Conservation (phyloP, 1,284 basidiomycete species). For the Cryptococcus sp. region DNA sequence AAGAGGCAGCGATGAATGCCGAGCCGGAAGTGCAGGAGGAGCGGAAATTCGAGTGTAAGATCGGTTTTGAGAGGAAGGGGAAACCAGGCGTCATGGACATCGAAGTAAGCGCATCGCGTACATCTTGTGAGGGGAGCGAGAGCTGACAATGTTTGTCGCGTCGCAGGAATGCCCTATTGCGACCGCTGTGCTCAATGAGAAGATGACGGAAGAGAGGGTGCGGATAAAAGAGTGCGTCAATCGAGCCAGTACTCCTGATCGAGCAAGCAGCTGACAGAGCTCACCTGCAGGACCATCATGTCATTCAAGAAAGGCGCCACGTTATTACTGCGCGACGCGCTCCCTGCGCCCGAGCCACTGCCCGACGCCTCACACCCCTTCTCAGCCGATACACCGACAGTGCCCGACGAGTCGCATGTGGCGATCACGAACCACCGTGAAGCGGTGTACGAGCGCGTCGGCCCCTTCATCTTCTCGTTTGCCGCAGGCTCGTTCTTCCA, state of each 20-base stretch:
- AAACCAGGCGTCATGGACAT: conserved; percentile 83
- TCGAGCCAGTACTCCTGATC: background rate
- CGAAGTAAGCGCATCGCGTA: conserved; percentile 63
- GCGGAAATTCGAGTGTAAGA: conserved; percentile 44
- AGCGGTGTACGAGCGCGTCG: conserved; percentile 81
- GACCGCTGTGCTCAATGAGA: conserved; percentile 75
- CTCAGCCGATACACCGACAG: conserved; percentile 27
- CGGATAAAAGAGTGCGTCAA: conserved; percentile 67
- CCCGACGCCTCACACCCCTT: conserved; percentile 40
- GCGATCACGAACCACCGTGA: conserved; percentile 82
- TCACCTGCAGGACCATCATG: conserved; percentile 65
- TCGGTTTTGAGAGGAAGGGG: conserved; percentile 87
- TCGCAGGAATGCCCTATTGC: conserved; percentile 88
- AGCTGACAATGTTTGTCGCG: background rate
- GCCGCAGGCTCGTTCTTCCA: conserved; percentile 92
- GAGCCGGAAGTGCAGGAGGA: conserved; percentile 14
- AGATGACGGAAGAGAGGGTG: conserved; percentile 65
- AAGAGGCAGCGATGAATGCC: conserved; percentile 45
- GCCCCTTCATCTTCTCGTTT: conserved; percentile 80
- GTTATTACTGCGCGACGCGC: conserved; percentile 84
- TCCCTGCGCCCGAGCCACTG: conserved; percentile 51
- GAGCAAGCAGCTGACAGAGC: background rate
- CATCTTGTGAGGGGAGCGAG: background rate
- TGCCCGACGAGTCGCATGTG: conserved; percentile 61
- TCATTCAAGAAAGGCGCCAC: conserved; percentile 89